Evolutionary conservation across 2,329 filamentous ascomycete species (phyloP), one percentile per base, ranked within the genome.

Genomic region (Monilinia polystroma): DNA sequence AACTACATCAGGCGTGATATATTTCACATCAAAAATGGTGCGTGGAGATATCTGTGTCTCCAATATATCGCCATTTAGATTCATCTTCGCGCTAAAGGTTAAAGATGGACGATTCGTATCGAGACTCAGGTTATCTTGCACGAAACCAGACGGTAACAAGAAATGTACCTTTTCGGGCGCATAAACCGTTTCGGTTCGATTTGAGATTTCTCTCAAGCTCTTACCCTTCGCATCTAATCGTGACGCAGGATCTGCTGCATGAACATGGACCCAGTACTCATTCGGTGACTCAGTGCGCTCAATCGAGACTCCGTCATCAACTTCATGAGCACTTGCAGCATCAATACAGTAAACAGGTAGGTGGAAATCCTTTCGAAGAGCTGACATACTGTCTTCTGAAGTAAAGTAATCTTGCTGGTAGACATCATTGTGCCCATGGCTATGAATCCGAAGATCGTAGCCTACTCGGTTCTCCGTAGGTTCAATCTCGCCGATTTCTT

Each of bases 251-350:
- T 95, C 92, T 18, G 92, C 91, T 53, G 90, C 84, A 75, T 95
- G 91, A 43, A 92, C 78, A 73, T 93, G 90, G 41, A 94, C 80
- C 91, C 91, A 95, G 73, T 85, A 86, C 70, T 90, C 82, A 62
- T 81, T 75, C 26, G 81, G 69, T 70, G 70, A 23, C 77, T 80
- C 77, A 1, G 88, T 84, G 56, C 78, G 76, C 74, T 92, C 88
- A 10, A 95, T 74, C 0, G 91, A 94, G 11, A 96, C 78, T 1
- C 88, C 91, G 74, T 96, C 91, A 71, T 96, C 91, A 67, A 95
- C 90, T 72, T 94, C 87, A 38, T 83, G 80, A 0, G 92, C 90
- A 47, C 78, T 79, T 26, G 82, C 81, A 38, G 84, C 82, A 73
- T 96, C 91, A 68, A 96, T 90, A 71, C 90, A 92, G 75, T 88